Base-by-base conservation (phyloP, 768 basidiomycete genomes). In the Mycena rosella region DNA sequence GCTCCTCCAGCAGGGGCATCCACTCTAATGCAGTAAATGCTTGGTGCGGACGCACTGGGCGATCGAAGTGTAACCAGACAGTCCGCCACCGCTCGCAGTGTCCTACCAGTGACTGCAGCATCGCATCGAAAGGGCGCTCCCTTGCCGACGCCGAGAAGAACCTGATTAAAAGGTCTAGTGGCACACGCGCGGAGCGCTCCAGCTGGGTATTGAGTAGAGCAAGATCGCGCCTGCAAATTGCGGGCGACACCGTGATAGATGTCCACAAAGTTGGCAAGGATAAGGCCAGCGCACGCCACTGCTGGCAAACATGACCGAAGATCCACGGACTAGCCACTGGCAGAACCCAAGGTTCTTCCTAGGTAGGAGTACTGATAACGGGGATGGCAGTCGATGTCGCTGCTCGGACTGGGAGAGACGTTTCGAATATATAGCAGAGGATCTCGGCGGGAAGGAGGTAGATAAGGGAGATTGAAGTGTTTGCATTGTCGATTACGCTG, bases 41-140 rank as follows among this genome's bases (percentile, higher is more conserved):
- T 1, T 15, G 45, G n/a, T 26, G 10, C 44, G 29, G 22, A 56
- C 27, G 7, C 26, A n/a, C n/a, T n/a, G n/a, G n/a, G n/a, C n/a
- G n/a, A n/a, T n/a, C n/a, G n/a, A n/a, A n/a, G n/a, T n/a, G 24
- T n/a, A 63, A n/a, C 9, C 40, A 32, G 20, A 63, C n/a, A 14
- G 53, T 45, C 17, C 61, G 53, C 52, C 61, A 63, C 10, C 60
- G 48, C 5, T 10, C 3, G 53, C 40, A 24, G n/a, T 63, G 36
- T 14, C 17, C 10, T 7, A 53, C 13, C 20, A 53, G 60, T 9
- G 27, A 18, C 24, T 10, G 24, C 11, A 38, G n/a, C 8, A 51
- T 22, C 1, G 5, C 18, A 18, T 22, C 17, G 42, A 53, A 62
- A 18, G 27, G 8, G 2, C 0, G 17, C 27, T 2, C 1, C 6